These are phyloP conservation scores for Limnanthes douglasii DNA, from an alignment of 345 rosid species.

Conservation along the genomic window DNA sequence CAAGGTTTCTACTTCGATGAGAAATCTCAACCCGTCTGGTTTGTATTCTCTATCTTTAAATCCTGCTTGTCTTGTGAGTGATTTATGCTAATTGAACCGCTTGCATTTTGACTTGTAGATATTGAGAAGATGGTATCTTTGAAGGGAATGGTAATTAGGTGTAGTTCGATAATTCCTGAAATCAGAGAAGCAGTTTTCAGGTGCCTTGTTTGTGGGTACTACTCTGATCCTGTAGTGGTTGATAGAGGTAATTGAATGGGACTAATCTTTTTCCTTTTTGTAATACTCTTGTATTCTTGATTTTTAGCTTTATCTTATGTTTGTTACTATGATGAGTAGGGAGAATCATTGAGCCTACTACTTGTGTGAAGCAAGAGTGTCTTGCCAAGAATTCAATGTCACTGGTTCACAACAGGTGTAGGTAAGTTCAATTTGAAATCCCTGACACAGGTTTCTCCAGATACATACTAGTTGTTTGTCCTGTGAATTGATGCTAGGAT, in stretches of 20 bases:
- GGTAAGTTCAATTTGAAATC: slow-evolving; percentile 38
- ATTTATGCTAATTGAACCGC: slow-evolving; percentile 2
- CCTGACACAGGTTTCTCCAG: too few species aligned
- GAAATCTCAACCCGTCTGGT: slow-evolving; percentile 95
- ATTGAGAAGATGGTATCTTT: slow-evolving; percentile 94
- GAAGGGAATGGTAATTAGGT: slow-evolving; percentile 89
- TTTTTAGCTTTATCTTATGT: slow-evolving; percentile 1
- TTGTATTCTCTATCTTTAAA: neutral
- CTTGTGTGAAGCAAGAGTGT: slow-evolving; percentile 71
- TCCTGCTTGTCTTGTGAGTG: neutral
- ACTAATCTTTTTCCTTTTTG: neutral
- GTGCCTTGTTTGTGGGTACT: slow-evolving; percentile 79
- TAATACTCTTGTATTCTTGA: neutral
- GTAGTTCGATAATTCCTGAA: slow-evolving; percentile 93
- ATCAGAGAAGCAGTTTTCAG: slow-evolving; percentile 90
- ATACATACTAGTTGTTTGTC: too few species aligned
- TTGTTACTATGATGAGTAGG: slow-evolving; percentile 26
- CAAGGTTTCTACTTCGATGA: slow-evolving; percentile 62
- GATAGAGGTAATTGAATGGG: slow-evolving; percentile 65
- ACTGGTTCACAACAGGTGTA: slow-evolving; percentile 85
- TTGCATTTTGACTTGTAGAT: slow-evolving; percentile 26
- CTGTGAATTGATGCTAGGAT: too few species aligned
- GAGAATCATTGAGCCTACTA: slow-evolving; percentile 61
- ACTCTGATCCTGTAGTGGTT: slow-evolving; percentile 71
- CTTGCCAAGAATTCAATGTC: slow-evolving; percentile 85